phyloP scores from a whole-genome alignment of 2,329 filamentous ascomycete species.

The Aspergillus melleus region DNA sequence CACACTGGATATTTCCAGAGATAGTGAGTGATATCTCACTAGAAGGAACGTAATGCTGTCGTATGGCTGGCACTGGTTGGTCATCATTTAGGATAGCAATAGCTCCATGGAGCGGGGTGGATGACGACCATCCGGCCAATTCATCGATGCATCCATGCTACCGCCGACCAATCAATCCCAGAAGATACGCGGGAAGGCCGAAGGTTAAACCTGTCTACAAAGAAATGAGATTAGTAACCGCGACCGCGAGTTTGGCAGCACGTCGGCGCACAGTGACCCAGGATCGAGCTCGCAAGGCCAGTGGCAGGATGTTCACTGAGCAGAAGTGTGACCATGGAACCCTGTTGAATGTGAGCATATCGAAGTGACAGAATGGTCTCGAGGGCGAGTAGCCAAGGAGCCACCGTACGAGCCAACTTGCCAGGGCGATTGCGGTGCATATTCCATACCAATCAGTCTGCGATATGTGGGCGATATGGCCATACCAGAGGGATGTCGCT shows the following conservation, averaged over 20 bases:
- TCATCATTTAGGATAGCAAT: too few species aligned
- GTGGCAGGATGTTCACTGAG: constrained; percentile 3
- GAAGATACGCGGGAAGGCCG: too few species aligned
- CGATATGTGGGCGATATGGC: constrained; percentile 4
- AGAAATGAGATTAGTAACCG: too few species aligned
- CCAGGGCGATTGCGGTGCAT: constrained; percentile 1
- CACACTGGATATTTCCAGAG: background rate
- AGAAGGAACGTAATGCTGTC: constrained; percentile 5
- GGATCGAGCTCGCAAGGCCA: background rate
- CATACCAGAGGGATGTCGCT: constrained; percentile 4
- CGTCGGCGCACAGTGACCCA: background rate
- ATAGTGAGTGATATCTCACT: background rate
- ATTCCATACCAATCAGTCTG: constrained; percentile 6
- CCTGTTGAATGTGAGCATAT: background rate
- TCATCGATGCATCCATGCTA: too few species aligned
- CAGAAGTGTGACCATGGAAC: background rate
- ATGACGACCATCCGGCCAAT: too few species aligned
- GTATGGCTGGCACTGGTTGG: background rate
- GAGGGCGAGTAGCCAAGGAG: constrained; percentile 1
- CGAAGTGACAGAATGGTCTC: background rate
- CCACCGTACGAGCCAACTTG: background rate
- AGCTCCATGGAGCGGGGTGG: too few species aligned
- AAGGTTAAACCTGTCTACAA: too few species aligned
- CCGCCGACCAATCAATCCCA: too few species aligned
- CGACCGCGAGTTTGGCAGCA: too few species aligned